Evolutionary conservation across 1,284 basidiomycete species (phyloP).

Genomic region (Leccinum proximum): DNA sequence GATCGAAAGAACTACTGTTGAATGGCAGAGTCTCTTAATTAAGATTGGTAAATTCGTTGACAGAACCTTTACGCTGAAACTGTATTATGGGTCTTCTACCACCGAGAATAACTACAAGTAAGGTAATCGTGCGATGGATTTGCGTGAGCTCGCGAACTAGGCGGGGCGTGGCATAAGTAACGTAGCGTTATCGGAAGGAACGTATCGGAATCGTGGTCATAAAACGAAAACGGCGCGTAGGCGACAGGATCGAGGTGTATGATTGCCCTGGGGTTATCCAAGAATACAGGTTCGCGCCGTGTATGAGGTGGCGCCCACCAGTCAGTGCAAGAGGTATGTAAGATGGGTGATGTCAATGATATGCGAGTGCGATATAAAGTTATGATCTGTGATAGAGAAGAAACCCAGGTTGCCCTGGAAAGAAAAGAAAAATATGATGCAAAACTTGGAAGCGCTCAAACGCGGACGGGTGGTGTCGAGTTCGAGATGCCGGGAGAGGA

Average conservation of each 20-base stretch:
- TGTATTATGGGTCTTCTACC: slow-evolving; percentile 19
- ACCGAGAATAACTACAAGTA: slow-evolving; percentile 25
- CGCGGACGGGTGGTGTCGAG: no score
- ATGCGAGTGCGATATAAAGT: slow-evolving; percentile 21
- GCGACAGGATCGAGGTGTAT: slow-evolving; percentile 1
- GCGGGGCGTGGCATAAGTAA: neutral
- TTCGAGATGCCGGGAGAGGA: no score
- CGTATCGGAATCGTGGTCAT: slow-evolving; percentile 7
- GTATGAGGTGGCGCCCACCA: slow-evolving; percentile 4
- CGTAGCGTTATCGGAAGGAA: slow-evolving; percentile 7
- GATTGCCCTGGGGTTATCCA: slow-evolving; percentile 17
- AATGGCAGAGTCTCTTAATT: neutral
- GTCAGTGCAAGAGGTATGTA: slow-evolving; percentile 24
- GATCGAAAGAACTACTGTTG: neutral
- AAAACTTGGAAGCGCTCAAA: neutral
- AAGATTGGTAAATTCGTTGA: neutral
- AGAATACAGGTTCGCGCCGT: slow-evolving; percentile 16
- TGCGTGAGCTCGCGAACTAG: slow-evolving; percentile 3
- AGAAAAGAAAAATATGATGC: slow-evolving; percentile 3
- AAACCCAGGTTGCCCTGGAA: slow-evolving; percentile 2
- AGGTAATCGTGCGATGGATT: slow-evolving; percentile 16
- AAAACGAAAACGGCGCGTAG: slow-evolving; percentile 2
- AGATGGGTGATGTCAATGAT: slow-evolving; percentile 16
- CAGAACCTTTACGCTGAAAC: slow-evolving; percentile 5
- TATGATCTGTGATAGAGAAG: slow-evolving; percentile 6